A percentile compares a stretch with the other conserved stretches of the same genome.
phyloP scores from a whole-genome alignment of 2,329 filamentous ascomycete genomes.

The Apiospora malaysiana region DNA sequence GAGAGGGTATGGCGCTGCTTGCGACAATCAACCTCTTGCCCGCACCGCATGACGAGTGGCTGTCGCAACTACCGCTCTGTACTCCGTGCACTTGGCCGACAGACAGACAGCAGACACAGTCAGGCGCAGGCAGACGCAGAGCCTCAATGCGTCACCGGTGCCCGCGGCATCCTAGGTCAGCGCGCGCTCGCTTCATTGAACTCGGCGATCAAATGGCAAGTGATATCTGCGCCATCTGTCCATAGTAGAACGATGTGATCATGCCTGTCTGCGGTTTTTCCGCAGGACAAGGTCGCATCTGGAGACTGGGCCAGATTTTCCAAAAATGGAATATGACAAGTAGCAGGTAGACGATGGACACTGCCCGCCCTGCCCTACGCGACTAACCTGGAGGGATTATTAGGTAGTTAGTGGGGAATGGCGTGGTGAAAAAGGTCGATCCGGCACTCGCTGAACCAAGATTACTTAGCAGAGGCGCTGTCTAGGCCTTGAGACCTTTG shows the following conservation, averaged over 20 bases:
- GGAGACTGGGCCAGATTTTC: constrained; percentile 7
- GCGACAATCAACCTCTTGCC: background rate
- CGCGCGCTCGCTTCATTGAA: background rate
- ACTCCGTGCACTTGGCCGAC: background rate
- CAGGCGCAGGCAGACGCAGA: background rate
- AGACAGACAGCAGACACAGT: background rate
- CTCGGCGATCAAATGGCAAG: constrained; percentile 10
- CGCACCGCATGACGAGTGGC: background rate
- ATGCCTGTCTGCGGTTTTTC: background rate
- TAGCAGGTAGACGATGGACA: constrained; percentile 4
- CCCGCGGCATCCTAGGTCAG: constrained; percentile 6
- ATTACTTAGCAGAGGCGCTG: constrained; percentile 13
- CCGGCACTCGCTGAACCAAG: constrained; percentile 20
- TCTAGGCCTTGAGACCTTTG: background rate
- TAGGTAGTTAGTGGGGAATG: constrained; percentile 3
- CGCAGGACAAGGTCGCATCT: background rate
- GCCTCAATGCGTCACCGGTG: constrained; percentile 15
- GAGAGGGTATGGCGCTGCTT: background rate
- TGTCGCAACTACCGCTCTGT: background rate
- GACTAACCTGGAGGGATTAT: background rate
- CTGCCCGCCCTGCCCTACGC: background rate
- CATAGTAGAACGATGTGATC: background rate
- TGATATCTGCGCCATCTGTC: constrained; percentile 5
- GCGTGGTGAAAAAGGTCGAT: constrained; percentile 14
- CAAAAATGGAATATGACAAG: constrained; percentile 16